Conservation (phyloP, 2,329 filamentous ascomycete genomes). For the Pseudopithomyces maydicus region DNA sequence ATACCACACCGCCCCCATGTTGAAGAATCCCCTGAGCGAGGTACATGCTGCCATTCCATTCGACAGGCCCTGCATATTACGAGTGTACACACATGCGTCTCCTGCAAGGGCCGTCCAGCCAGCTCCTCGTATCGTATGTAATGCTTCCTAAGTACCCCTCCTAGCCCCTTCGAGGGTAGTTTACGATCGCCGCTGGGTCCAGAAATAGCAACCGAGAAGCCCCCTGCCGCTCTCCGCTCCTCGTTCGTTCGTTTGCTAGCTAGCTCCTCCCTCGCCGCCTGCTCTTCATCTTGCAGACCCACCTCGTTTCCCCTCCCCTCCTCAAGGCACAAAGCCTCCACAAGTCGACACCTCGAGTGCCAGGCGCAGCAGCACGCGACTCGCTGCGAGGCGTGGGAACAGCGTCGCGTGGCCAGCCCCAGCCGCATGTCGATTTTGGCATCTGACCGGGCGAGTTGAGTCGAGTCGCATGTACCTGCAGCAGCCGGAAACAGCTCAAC, state of each 20-base stretch:
- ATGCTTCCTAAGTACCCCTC: background rate
- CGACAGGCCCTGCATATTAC: background rate
- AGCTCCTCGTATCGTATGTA: background rate
- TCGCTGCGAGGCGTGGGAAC: too few relatives aligned
- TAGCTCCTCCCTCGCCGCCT: background rate
- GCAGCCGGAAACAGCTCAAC: background rate
- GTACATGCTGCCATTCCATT: background rate
- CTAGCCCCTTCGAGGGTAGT: background rate
- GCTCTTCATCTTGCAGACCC: background rate
- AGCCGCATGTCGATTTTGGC: background rate
- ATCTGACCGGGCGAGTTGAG: background rate
- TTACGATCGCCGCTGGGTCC: background rate
- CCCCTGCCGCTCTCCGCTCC: background rate
- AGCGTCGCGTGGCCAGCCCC: background rate
- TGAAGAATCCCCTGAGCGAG: background rate
- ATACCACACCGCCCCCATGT: constrained; percentile 1
- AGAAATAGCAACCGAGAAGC: background rate
- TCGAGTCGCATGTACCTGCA: too few relatives aligned
- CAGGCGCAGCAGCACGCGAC: background rate
- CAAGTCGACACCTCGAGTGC: background rate
- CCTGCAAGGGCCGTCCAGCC: background rate
- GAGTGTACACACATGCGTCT: background rate
- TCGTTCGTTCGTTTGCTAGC: background rate
- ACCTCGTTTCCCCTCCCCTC: background rate
- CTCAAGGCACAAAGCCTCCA: background rate